Evolutionary conservation across 2,329 filamentous ascomycete genomes (phyloP), one percentile per base, ranked within the genome.

Genomic region (Fusarium scirpi): DNA sequence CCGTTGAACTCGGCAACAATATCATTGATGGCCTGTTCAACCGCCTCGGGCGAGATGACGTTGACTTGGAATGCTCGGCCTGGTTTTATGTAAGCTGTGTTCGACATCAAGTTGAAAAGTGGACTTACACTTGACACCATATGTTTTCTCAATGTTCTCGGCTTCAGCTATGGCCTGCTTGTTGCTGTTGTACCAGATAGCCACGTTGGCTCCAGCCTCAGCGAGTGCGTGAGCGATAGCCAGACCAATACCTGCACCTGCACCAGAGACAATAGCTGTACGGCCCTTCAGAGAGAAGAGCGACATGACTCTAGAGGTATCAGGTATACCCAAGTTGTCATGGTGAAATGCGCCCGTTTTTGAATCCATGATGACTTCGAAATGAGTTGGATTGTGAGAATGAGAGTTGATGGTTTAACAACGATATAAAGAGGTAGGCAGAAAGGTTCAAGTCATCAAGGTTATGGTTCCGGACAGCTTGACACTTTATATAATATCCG

Each of bases 161-260:
- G 91, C 90, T 61, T 88, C 84, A 18, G 87, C 83, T 15, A 89
- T 76, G 15, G 90, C 89, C 72, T 90, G 87, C 75, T 87, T 85
- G 80, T 93, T 92, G 78, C 83, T 87, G 76, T 92, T 90, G 77
- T 92, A 93, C 89, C 89, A 92, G 53, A 92, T 87, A 29, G 89
- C 90, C 24, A 93, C 89, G 71, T 92, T 91, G 62, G 90, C 90
- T 51, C 91, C 91, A 18, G 90, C 89, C 76, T 93, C 91, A 18
- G 91, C 90, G 32, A 90, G 83, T 2, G 84, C 89, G 34, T 90
- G 82, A 16, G 90, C 90, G 29, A 92, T 85, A 8, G 85, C 85
- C 27, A 91, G 82, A 44, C 91, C 91, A 70, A 93, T 92, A 34
- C 91, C 91, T 27, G 86, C 86, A 22, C 85, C 89, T 15, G 89